These are phyloP conservation scores for Panaeolus papilionaceus DNA, from an alignment of 768 basidiomycete species.

Conservation along the genomic window DNA sequence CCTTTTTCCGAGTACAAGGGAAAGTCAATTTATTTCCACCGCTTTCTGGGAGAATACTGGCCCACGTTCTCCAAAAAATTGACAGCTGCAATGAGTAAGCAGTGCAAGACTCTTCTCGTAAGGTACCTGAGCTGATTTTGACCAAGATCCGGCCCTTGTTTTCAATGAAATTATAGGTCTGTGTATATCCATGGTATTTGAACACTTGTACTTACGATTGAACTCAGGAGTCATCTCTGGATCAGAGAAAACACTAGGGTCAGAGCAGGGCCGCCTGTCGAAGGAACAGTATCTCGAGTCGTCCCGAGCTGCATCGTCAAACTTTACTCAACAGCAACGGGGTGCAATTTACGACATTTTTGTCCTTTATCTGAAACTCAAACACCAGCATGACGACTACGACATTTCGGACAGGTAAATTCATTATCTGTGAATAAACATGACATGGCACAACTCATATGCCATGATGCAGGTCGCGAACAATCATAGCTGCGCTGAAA, in stretches of 20 bases:
- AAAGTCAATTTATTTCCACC: conserved; percentile 48
- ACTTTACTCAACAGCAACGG: conserved; percentile 55
- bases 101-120: background rate
- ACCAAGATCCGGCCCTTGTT: conserved; percentile 62
- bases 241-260: conserved; percentile 57
- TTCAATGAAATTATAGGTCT: conserved; percentile 73
- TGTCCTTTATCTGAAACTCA: conserved; percentile 52
- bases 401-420: conserved; percentile 68
- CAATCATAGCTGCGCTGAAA: conserved; percentile 45
- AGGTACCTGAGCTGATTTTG: conserved; percentile 5
- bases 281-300: conserved; percentile 50
- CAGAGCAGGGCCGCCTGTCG: conserved; percentile 46
- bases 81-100: conserved; percentile 58
- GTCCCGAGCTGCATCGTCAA: conserved; percentile 57
- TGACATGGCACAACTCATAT: background rate
- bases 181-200: conserved; percentile 17
- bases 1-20: conserved; percentile 17
- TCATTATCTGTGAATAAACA: background rate
- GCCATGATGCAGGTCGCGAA: conserved; percentile 50
- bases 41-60: conserved; percentile 64
- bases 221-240: conserved; percentile 67
- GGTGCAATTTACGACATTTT: conserved; percentile 59
- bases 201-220: background rate
- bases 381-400: conserved; percentile 45
- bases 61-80: conserved; percentile 55